Base-by-base conservation (phyloP, 108 stramenopile genomes). In the Cyclotella cryptica region DNA sequence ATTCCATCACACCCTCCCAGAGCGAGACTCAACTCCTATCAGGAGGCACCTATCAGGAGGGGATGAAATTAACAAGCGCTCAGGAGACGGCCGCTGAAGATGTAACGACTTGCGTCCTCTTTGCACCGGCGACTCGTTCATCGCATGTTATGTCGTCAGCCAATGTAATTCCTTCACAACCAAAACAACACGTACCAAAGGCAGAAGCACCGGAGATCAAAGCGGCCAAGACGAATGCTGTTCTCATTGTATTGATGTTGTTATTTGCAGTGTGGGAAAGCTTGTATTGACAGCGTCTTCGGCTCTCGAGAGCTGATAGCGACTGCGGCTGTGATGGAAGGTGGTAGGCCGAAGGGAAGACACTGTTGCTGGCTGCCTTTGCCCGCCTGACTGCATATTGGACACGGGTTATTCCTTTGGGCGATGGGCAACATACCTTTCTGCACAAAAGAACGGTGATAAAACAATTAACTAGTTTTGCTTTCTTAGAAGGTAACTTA, bases 181-280 rank as follows among this genome's bases (percentile, higher is more conserved):
- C 21, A n/a, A 42, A 54, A 58, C 19, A 43, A 22, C 1, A 82
- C 92, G 52, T 87, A 93, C 92, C 92, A 57, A 93, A 93, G 57
- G 92, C 84, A 15, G 89, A 78, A 11, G 83, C 87, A 40, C 84
- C 86, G 17, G 82, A 87, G 40, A 90, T 58, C 60, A 90, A 77
- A 29, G 83, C 69, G 63, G 87, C 80, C 27, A 89, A 58, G 17
- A 91, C 12, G 42, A 80, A 24, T 40, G 67, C 55, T 68, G 79
- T 81, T 85, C 85, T 90, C 90, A 90, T 93, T 69, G 75, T 93
- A 65, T 66, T 93, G 65, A 53, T 41, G 10, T 43, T 19, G 45
- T 41, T 12, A n/a, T 24, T 54, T 7, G 45, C 26, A 15, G 54
- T 18, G 13, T 21, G 44, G n/a, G 67, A 44, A 3, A 28, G 17